Conservation (phyloP, 495 filamentous ascomycete genomes). For the Xylaria grammica region DNA sequence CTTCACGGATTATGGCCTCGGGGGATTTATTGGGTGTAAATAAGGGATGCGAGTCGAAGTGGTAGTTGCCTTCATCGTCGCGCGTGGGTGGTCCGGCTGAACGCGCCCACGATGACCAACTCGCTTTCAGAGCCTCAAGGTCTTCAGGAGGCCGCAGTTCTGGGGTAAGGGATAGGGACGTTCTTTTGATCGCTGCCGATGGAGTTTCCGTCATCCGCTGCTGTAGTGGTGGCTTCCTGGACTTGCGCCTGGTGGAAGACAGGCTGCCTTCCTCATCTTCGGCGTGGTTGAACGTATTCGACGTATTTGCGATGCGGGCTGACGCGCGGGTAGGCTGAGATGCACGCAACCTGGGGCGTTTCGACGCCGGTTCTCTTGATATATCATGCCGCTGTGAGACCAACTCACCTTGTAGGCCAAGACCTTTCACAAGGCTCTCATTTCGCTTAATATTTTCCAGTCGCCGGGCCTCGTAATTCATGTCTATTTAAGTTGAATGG, state of each 20-base stretch:
- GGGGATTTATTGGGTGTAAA: constrained; percentile 57
- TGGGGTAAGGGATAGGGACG: background rate
- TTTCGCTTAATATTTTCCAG: constrained; percentile 62
- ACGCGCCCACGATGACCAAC: constrained; percentile 49
- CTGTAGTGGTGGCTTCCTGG: background rate
- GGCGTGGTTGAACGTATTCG: background rate
- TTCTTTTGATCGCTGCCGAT: background rate
- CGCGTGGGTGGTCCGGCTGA: constrained; percentile 41
- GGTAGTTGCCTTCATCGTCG: constrained; percentile 44
- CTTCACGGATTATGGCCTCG: constrained; percentile 52
- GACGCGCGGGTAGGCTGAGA: constrained; percentile 31
- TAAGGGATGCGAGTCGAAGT: constrained; percentile 44
- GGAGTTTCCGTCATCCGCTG: background rate
- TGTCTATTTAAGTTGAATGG: constrained; percentile 36
- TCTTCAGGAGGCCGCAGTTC: constrained; percentile 27
- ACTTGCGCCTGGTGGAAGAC: background rate
- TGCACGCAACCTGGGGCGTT: constrained; percentile 27
- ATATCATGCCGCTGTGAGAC: background rate
- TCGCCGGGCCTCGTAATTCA: constrained; percentile 62
- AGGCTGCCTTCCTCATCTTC: constrained; percentile 12
- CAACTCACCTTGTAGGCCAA: constrained; percentile 29
- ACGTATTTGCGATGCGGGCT: constrained; percentile 30
- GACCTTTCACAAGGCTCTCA: constrained; percentile 54
- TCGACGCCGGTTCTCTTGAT: constrained; percentile 15
- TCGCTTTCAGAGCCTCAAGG: constrained; percentile 36